phyloP scores from a whole-genome alignment of 1,284 basidiomycete species.

The Trichosporon sp. region DNA sequence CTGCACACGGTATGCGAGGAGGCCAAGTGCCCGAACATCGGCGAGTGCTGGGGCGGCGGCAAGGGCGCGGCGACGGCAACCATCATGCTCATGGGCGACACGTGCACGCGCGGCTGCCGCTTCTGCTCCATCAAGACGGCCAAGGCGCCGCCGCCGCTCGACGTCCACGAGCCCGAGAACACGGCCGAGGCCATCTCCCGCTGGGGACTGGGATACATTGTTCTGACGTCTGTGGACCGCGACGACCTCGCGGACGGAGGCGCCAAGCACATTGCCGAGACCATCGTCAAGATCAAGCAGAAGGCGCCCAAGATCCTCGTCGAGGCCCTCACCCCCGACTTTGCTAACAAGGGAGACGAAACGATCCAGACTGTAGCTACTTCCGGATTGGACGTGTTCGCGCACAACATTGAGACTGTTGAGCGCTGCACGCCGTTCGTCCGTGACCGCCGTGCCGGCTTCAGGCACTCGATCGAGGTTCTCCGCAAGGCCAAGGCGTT shows the following conservation, averaged over 20 bases:
- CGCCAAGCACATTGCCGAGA: slow-evolving; percentile 89
- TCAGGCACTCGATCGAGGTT: slow-evolving; percentile 84
- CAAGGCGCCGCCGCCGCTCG: slow-evolving; percentile 80
- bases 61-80: slow-evolving; percentile 92
- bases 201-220: slow-evolving; percentile 98
- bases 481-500: slow-evolving; percentile 80
- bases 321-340: slow-evolving; percentile 96
- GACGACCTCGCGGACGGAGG: slow-evolving; percentile 95
- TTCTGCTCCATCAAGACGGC: slow-evolving; percentile 99
- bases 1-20: slow-evolving; percentile 98
- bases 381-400: slow-evolving; percentile 95
- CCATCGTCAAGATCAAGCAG: slow-evolving; percentile 91
- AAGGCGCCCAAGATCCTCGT: slow-evolving; percentile 95
- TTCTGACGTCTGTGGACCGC: slow-evolving; percentile 93
- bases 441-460: slow-evolving; percentile 90
- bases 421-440: slow-evolving; percentile 93
- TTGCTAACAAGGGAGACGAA: slow-evolving; percentile 70
- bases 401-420: slow-evolving; percentile 96
- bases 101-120: slow-evolving; percentile 94
- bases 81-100: slow-evolving; percentile 99
- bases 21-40: slow-evolving; percentile 97
- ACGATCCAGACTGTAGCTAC: slow-evolving; percentile 81
- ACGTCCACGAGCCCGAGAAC: slow-evolving; percentile 96
- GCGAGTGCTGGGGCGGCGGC: slow-evolving; percentile 97
- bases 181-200: slow-evolving; percentile 97